Evolutionary conservation across 2,329 filamentous ascomycete species (phyloP).

Genomic region (Alternaria ethzedia): DNA sequence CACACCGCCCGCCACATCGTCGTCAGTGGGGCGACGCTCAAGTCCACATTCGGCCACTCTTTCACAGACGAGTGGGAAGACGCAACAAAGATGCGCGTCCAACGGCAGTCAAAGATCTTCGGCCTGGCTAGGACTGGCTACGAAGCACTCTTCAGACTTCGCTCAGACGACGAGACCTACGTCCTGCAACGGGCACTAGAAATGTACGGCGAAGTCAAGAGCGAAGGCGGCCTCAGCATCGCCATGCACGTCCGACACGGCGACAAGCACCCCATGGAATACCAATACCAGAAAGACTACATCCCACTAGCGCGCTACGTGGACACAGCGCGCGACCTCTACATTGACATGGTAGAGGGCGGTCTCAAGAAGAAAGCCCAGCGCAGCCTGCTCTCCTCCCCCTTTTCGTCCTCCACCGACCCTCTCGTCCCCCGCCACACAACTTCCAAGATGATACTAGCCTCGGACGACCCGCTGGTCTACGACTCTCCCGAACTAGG

Average conservation of each 20-base stretch:
- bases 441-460: conserved; percentile 64
- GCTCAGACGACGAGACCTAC: conserved; percentile 69
- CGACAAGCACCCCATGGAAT: conserved; percentile 78
- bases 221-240: conserved; percentile 62
- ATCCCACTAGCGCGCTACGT: conserved; percentile 75
- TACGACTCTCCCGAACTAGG: conserved; percentile 71
- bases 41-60: conserved; percentile 66
- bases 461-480: conserved; percentile 82
- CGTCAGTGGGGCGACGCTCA: conserved; percentile 71
- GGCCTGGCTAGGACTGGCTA: conserved; percentile 73
- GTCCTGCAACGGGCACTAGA: conserved; percentile 65
- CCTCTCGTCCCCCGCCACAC: conserved; percentile 34
- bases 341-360: conserved; percentile 56
- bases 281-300: conserved; percentile 78
- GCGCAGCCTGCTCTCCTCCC: conserved; percentile 8
- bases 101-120: conserved; percentile 67
- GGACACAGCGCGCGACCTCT: conserved; percentile 60
- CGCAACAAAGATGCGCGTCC: conserved; percentile 56
- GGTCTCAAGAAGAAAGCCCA: conserved; percentile 1
- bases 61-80: conserved; percentile 63
- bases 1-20: conserved; percentile 76
- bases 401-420: conserved; percentile 19
- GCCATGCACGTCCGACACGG: conserved; percentile 82
- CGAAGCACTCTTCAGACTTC: conserved; percentile 75
- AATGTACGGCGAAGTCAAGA: conserved; percentile 57